Evolutionary conservation across 164 flowering plant genomes (phyloP).

Genomic region (Berberis vulgaris): DNA sequence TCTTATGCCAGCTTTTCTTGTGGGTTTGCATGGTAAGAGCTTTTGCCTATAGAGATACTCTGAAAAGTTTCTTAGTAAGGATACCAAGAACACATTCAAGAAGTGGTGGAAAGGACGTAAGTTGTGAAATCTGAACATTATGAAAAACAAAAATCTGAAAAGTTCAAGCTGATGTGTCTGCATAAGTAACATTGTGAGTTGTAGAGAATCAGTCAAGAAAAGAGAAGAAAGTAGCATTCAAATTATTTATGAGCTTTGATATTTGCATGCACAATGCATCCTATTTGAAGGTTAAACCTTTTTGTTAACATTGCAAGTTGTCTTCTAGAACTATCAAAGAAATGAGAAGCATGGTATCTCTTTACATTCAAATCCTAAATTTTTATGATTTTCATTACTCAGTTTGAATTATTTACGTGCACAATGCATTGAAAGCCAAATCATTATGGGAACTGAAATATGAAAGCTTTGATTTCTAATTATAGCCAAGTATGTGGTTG

Average conservation of each 20-base stretch:
- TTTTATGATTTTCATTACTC: not conserved
- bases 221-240: no score
- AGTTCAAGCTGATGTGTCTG: conserved; percentile 15
- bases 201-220: no score
- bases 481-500: conserved; percentile 2
- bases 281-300: no score
- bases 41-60: conserved; percentile 81
- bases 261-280: no score
- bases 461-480: conserved; percentile 6
- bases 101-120: conserved; percentile 57
- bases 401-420: not conserved
- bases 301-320: conserved; percentile 2
- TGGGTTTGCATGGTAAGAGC: conserved; percentile 84
- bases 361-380: not conserved
- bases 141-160: conserved; percentile 19
- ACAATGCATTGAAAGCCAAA: not conserved
- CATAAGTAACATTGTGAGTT: not conserved
- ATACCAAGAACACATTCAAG: conserved; percentile 80
- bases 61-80: conserved; percentile 70
- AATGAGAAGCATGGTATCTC: not conserved
- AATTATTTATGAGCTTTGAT: no score
- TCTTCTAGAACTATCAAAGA: not conserved
- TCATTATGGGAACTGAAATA: not conserved
- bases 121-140: conserved; percentile 32
- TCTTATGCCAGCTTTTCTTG: conserved; percentile 71